These are phyloP conservation scores for Dunaliella primolecta DNA, from an alignment of 139 green algal genomes.

Conservation along the genomic window DNA sequence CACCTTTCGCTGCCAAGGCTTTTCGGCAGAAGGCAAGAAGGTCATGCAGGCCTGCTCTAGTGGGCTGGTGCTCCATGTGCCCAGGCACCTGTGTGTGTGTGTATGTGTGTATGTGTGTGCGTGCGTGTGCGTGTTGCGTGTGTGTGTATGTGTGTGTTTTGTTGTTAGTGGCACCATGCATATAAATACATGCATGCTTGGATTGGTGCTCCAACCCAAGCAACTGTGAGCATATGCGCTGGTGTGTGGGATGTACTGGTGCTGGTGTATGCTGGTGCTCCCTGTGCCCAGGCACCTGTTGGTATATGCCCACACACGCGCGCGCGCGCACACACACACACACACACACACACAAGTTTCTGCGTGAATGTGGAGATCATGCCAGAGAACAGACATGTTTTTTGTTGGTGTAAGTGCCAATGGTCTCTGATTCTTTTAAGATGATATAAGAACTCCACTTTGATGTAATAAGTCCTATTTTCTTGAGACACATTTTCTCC, in stretches of 20 bases:
- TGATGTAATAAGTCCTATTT: too few species aligned
- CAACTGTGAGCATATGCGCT: not conserved
- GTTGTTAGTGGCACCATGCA: not conserved
- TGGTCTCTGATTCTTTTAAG: slow-evolving; percentile 20
- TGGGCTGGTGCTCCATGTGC: slow-evolving; percentile 11
- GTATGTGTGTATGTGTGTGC: not conserved
- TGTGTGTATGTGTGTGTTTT: not conserved
- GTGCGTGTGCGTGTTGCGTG: not conserved
- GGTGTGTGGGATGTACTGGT: not conserved
- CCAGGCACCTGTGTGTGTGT: not conserved
- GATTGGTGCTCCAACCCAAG: not conserved
- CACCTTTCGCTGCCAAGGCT: not conserved
- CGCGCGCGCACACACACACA: too few species aligned
- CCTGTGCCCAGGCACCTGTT: slow-evolving; percentile 1
- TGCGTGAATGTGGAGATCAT: too few species aligned
- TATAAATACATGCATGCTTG: not conserved
- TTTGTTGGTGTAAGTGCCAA: not conserved
- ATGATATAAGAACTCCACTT: not conserved
- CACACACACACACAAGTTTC: too few species aligned
- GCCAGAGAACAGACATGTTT: not conserved
- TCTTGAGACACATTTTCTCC: too few species aligned
- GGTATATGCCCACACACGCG: not conserved
- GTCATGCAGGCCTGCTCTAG: not conserved
- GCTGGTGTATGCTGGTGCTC: not conserved
- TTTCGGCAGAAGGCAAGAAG: slow-evolving; percentile 4